These are phyloP conservation scores for Flaveria robusta DNA, from an alignment of 129 eudicot species.

Conservation along the genomic window DNA sequence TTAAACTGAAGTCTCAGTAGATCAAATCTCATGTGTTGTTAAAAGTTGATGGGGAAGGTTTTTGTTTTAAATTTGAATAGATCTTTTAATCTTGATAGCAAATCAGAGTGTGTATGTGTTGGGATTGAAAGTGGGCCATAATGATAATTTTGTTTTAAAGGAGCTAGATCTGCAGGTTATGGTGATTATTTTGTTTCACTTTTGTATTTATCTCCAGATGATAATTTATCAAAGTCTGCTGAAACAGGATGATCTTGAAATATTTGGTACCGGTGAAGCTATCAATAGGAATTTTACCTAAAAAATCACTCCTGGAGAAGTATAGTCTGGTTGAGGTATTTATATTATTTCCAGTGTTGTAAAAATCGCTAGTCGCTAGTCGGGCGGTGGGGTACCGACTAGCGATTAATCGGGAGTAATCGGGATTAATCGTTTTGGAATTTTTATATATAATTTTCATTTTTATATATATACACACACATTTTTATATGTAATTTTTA, in stretches of 20 bases:
- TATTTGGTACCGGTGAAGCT: slow-evolving; percentile 97
- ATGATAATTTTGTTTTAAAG: background rate
- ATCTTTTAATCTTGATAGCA: background rate
- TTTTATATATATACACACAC: too few species aligned
- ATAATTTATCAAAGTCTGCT: slow-evolving; percentile 16
- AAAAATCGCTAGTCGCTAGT: too few species aligned
- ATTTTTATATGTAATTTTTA: too few species aligned
- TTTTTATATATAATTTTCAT: too few species aligned
- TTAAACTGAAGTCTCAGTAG: background rate
- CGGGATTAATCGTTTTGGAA: too few species aligned
- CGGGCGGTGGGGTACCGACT: too few species aligned
- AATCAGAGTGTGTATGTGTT: background rate
- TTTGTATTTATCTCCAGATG: background rate
- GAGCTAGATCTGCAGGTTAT: background rate
- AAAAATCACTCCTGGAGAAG: slow-evolving; percentile 61
- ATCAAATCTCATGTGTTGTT: background rate
- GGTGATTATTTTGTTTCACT: background rate
- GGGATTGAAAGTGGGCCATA: background rate
- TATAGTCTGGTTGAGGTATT: slow-evolving; percentile 76
- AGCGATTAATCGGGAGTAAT: too few species aligned
- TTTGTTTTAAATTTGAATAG: background rate
- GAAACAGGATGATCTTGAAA: slow-evolving; percentile 89
- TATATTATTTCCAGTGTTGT: background rate
- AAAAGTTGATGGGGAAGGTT: background rate
- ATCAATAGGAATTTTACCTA: slow-evolving; percentile 89